Base-by-base conservation (phyloP, 163 green algal species). In the Smithsoniella earleae region DNA sequence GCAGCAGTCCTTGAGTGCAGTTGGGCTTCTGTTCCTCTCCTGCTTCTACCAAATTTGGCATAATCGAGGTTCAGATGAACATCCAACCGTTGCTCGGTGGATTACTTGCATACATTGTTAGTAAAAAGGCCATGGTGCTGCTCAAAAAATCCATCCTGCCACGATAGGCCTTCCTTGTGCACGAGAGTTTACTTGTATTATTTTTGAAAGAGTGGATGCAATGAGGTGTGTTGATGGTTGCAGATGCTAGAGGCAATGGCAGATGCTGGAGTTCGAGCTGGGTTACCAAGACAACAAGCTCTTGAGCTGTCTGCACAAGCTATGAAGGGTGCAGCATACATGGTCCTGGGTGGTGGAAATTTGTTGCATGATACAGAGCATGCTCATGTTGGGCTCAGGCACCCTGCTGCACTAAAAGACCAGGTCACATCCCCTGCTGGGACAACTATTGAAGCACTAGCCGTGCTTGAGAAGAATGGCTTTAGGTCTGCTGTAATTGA, bases 401-500 rank as follows among this genome's bases (percentile, higher is more conserved):
- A 89, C 63, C 85, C 85, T 6, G 85, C 63, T 4, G 62, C 83
- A 72, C 79, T 89, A 8, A 87, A 87, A 73, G 85, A 89, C 76
- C 74, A 66, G 45, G 84, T 89, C 33, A 76, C 76, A 10, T 83
- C 75, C 3, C 74, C 85, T 78, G 27, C 77, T 38, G 87, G 89
- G 10, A 93, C 89, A 6, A 95, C 89, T 46, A 94, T 94, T 45
- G 81, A 79, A 2, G 89, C 80, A 16, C 38, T 95, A 31, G 75
- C 76, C 1, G 82, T 86, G 75, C 78, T 95, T 22, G 89, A 95
- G 63, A 76, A 77, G 28, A 45, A 58, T 27, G 87, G 86, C 2
- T 65, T 93, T 38, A 73, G 89, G 2, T 75, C 79, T 8, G 75
- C 83, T 3, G 77, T 92, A 66, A 93, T 93, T 4, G 72, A 84